These are phyloP conservation scores for Tetracladium maxilliforme DNA, from an alignment of 2,329 filamentous ascomycete genomes.

Conservation along the genomic window DNA sequence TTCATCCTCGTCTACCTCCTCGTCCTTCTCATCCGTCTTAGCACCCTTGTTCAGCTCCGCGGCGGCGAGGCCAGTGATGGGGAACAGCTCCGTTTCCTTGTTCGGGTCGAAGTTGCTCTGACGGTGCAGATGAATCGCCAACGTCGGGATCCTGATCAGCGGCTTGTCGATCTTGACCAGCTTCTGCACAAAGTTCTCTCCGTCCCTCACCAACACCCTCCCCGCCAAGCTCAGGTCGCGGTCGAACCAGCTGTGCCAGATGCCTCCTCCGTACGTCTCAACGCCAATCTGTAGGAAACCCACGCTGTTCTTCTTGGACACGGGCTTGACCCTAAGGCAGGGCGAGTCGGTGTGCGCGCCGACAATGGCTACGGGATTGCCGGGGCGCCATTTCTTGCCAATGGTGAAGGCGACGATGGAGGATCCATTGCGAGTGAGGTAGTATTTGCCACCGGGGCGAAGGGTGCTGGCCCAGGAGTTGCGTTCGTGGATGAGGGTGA, in stretches of 20 bases:
- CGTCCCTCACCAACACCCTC: slow-evolving; percentile 65
- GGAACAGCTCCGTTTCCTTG: slow-evolving; percentile 92
- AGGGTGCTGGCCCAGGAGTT: slow-evolving; percentile 75
- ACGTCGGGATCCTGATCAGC: slow-evolving; percentile 78
- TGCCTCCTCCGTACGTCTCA: slow-evolving; percentile 89
- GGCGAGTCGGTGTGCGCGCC: slow-evolving; percentile 95
- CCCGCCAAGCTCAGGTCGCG: slow-evolving; percentile 85
- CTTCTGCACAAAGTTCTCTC: slow-evolving; percentile 62
- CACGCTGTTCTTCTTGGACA: slow-evolving; percentile 74
- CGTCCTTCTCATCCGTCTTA: slow-evolving; percentile 25
- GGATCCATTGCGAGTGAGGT: slow-evolving; percentile 83
- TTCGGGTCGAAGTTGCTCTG: slow-evolving; percentile 82
- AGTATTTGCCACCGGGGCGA: slow-evolving; percentile 85
- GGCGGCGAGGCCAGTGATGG: slow-evolving; percentile 75
- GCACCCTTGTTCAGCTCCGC: slow-evolving; percentile 74
- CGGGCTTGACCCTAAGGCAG: slow-evolving; percentile 81
- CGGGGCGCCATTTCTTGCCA: slow-evolving; percentile 78
- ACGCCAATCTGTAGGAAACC: slow-evolving; percentile 92
- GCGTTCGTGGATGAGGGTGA: slow-evolving; percentile 77
- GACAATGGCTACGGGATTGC: slow-evolving; percentile 83
- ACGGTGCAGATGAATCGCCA: slow-evolving; percentile 88
- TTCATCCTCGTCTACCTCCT: slow-evolving; percentile 20
- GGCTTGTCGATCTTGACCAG: slow-evolving; percentile 84
- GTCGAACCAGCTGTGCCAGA: slow-evolving; percentile 99
- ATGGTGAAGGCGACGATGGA: slow-evolving; percentile 89